These are phyloP conservation scores for Torulaspora franciscae DNA, from an alignment of 805 yeast genomes.

Conservation along the genomic window DNA sequence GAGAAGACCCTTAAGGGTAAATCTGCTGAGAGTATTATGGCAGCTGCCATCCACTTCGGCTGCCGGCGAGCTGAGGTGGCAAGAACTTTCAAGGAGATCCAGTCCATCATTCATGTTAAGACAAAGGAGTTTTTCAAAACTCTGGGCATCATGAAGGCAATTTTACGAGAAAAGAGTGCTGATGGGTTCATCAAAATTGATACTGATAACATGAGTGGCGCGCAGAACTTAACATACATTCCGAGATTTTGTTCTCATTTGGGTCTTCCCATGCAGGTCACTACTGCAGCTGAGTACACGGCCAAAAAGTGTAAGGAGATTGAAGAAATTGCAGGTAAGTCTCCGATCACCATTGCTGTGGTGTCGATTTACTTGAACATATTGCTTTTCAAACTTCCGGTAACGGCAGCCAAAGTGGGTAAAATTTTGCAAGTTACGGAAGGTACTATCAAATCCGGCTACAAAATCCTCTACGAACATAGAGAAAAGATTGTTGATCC, in stretches of 20 bases:
- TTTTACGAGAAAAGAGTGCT: constrained; percentile 43
- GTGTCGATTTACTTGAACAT: constrained; percentile 94
- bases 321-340: constrained; percentile 92
- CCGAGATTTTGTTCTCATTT: constrained; percentile 94
- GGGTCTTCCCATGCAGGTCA: constrained; percentile 77
- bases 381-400: constrained; percentile 72
- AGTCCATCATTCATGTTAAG: constrained; percentile 91
- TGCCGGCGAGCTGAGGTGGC: constrained; percentile 92
- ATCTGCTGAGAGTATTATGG: constrained; percentile 90
- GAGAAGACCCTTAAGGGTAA: constrained; percentile 83
- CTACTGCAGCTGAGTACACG: constrained; percentile 89
- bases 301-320: constrained; percentile 85
- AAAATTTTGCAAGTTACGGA: constrained; percentile 95
- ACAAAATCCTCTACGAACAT: constrained; percentile 73
- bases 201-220: constrained; percentile 51
- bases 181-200: constrained; percentile 38
- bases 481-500: constrained; percentile 54
- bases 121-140: constrained; percentile 92
- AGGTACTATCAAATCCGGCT: constrained; percentile 92
- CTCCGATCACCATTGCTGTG: constrained; percentile 96
- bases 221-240: constrained; percentile 92
- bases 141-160: constrained; percentile 76
- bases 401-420: constrained; percentile 75
- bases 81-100: constrained; percentile 90
- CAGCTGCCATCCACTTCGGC: constrained; percentile 91